Conservation (phyloP, 108 stramenopile species). For the Seminavis robusta region DNA sequence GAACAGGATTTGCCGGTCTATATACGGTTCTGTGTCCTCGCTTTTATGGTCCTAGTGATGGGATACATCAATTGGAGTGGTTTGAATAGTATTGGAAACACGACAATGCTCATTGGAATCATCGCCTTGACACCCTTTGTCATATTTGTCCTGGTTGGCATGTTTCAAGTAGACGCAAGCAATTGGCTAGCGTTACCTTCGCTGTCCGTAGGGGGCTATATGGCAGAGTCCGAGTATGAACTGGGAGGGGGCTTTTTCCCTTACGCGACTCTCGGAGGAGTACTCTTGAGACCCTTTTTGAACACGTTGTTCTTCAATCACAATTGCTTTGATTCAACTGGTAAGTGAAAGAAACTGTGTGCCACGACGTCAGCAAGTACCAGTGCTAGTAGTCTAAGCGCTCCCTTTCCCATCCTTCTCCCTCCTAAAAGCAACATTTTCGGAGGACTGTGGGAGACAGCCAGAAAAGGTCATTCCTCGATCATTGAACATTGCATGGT, state of each 20-base stretch:
- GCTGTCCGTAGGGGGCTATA: constrained; percentile 7
- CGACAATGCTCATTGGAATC: constrained; percentile 74
- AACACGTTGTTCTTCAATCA: constrained; percentile 97
- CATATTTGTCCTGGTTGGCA: constrained; percentile 67
- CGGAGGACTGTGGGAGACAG: too few relatives aligned
- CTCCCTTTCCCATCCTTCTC: too few relatives aligned
- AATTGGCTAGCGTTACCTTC: constrained; percentile 76
- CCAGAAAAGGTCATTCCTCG: constrained; percentile 58
- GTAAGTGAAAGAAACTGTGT: too few relatives aligned
- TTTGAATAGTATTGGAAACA: constrained; percentile 78
- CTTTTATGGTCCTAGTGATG: constrained; percentile 55
- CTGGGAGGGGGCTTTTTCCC: constrained; percentile 47
- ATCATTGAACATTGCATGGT: constrained; percentile 75
- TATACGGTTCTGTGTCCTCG: constrained; percentile 16
- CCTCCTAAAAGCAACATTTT: too few relatives aligned
- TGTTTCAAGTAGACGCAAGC: constrained; percentile 60
- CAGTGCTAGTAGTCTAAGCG: too few relatives aligned
- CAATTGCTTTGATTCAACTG: constrained; percentile 89
- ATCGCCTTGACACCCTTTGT: constrained; percentile 91
- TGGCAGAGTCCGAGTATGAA: constrained; percentile 41
- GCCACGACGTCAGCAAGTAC: too few relatives aligned
- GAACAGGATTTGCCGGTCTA: constrained; percentile 1
- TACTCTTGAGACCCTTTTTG: constrained; percentile 87
- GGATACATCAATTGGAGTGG: constrained; percentile 86
- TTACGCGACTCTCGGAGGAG: constrained; percentile 41